Conservation (phyloP, 495 filamentous ascomycete genomes). For the Cudoniella acicularis region DNA sequence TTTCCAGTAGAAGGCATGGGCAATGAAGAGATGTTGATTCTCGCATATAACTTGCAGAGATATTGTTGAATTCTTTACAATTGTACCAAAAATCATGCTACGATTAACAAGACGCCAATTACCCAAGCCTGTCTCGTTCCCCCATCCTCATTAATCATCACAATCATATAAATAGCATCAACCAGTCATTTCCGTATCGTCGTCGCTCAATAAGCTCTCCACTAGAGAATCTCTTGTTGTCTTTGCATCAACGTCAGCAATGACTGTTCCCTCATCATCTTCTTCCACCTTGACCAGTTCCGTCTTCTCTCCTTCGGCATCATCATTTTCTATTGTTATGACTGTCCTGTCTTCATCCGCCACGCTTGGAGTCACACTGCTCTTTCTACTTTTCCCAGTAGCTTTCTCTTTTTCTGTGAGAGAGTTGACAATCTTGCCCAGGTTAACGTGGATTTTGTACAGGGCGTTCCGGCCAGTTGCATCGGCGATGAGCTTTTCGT, state of each 20-base stretch:
- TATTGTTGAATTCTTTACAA: too few relatives aligned
- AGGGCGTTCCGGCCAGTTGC: slow-evolving; percentile 71
- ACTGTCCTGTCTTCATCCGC: background rate
- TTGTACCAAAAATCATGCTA: background rate
- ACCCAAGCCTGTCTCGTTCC: background rate
- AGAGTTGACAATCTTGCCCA: slow-evolving; percentile 59
- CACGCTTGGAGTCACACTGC: slow-evolving; percentile 13
- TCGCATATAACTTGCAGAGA: too few relatives aligned
- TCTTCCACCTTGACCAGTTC: slow-evolving; percentile 30
- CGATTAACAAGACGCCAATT: background rate
- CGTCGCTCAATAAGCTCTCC: slow-evolving; percentile 44
- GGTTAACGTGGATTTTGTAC: slow-evolving; percentile 69
- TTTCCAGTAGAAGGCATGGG: too few relatives aligned
- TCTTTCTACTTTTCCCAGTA: slow-evolving; percentile 23
- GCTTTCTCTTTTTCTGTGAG: slow-evolving; percentile 34
- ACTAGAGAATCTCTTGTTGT: slow-evolving; percentile 28
- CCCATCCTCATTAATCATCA: slow-evolving; percentile 2
- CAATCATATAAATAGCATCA: background rate
- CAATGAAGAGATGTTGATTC: too few relatives aligned
- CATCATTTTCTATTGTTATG: background rate
- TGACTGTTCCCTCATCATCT: slow-evolving; percentile 29
- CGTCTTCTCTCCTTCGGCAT: slow-evolving; percentile 5
- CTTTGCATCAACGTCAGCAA: slow-evolving; percentile 10
- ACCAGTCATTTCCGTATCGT: slow-evolving; percentile 28
- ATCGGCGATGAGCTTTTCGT: slow-evolving; percentile 63